These are phyloP conservation scores for Solanum clarkiae DNA, from an alignment of 257 asterid species.

Conservation along the genomic window DNA sequence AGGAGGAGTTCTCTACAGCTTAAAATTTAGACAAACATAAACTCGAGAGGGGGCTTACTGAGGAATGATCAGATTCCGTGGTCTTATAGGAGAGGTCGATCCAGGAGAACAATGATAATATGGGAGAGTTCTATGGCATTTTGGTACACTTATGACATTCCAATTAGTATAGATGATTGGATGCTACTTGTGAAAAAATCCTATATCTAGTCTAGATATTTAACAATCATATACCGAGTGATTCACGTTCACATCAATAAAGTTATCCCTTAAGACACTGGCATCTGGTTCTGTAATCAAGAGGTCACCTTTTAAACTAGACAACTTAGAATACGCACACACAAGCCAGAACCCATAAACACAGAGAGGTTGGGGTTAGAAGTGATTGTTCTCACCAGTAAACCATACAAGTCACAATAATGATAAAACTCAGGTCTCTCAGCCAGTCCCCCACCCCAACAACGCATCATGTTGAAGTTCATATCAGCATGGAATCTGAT, in stretches of 20 bases:
- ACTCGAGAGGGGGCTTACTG: background rate
- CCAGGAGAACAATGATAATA: background rate
- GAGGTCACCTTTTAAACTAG: background rate
- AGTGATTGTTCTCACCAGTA: constrained; percentile 39
- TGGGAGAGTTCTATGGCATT: background rate
- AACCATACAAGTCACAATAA: constrained; percentile 85
- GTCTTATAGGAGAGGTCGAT: background rate
- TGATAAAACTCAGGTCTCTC: constrained; percentile 97
- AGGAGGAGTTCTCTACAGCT: background rate
- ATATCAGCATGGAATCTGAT: constrained; percentile 94
- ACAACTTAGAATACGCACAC: background rate
- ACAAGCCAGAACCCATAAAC: background rate
- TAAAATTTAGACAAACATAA: background rate
- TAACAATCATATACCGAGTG: background rate
- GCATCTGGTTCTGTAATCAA: background rate
- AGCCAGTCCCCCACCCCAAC: constrained; percentile 98
- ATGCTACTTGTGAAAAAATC: background rate
- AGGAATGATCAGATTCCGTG: background rate
- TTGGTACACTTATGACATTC: background rate
- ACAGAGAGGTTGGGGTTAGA: background rate
- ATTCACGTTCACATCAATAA: background rate
- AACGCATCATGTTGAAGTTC: constrained; percentile 97
- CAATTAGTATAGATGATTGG: background rate
- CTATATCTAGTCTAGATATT: background rate
- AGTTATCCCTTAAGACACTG: background rate